Conservation (phyloP, 208 protist genomes). For the Trypanosoma avium region DNA sequence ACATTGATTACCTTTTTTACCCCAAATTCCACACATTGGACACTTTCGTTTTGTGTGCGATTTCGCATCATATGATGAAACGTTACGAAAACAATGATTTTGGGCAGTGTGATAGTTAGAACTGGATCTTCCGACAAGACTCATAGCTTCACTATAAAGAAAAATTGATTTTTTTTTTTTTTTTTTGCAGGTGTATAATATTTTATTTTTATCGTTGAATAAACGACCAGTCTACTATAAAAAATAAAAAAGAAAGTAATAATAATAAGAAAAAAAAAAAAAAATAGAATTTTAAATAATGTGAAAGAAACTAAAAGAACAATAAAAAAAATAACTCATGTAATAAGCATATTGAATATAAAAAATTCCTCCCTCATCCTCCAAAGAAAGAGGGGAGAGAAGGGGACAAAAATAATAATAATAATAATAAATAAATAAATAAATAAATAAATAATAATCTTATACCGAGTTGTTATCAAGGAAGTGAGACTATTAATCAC, state of each 20-base stretch:
- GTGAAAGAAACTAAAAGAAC: conserved; percentile 3
- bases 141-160: no score
- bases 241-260: conserved; percentile 1
- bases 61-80: conserved; percentile 16
- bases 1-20: conserved; percentile 12
- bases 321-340: conserved; percentile 11
- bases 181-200: no score
- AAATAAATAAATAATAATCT: no score
- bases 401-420: no score
- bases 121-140: no score
- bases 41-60: conserved; percentile 23
- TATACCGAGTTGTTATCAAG: no score
- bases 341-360: neutral
- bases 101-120: conserved; percentile 22
- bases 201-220: no score
- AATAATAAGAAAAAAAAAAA: conserved; percentile 14
- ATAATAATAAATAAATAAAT: no score
- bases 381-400: no score
- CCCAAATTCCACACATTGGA: conserved; percentile 27
- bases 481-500: no score
- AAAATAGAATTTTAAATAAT: conserved; percentile 4
- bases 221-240: conserved; percentile 10
- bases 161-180: neutral
- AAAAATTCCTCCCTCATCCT: no score
- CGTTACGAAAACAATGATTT: conserved; percentile 20